Conservation (phyloP, 2,329 filamentous ascomycete species). For the Sclerotinia spermophila region DNA sequence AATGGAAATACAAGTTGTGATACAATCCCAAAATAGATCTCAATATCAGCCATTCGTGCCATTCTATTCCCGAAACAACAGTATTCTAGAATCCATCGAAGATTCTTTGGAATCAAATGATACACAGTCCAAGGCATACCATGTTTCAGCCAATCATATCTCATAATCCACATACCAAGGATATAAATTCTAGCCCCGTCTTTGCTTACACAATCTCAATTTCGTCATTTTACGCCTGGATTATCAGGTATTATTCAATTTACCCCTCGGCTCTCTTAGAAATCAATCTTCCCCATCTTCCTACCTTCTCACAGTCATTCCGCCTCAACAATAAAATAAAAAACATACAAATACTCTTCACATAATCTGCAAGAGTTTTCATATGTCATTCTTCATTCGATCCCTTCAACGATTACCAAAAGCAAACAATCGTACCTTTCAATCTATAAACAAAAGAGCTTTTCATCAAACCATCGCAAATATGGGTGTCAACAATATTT, state of each 20-base stretch:
- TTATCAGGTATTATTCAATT: background rate
- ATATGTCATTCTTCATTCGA: constrained; percentile 26
- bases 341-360: constrained; percentile 5
- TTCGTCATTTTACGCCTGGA: background rate
- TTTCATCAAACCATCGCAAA: constrained; percentile 42
- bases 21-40: background rate
- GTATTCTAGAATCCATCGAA: background rate
- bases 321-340: background rate
- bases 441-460: constrained; percentile 18
- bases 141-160: background rate
- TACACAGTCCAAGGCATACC: background rate
- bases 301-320: background rate
- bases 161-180: background rate
- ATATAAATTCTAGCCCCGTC: background rate
- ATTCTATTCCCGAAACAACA: background rate
- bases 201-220: background rate
- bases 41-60: background rate
- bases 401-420: constrained; percentile 22
- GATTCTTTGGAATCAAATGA: background rate
- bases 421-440: constrained; percentile 12
- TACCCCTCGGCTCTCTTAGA: constrained; percentile 22
- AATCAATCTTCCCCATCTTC: constrained; percentile 19
- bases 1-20: background rate
- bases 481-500: constrained; percentile 46
- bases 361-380: background rate